Evolutionary conservation across 1,139 yeast species (phyloP).

Genomic region (Magnusiomyces paraingens): DNA sequence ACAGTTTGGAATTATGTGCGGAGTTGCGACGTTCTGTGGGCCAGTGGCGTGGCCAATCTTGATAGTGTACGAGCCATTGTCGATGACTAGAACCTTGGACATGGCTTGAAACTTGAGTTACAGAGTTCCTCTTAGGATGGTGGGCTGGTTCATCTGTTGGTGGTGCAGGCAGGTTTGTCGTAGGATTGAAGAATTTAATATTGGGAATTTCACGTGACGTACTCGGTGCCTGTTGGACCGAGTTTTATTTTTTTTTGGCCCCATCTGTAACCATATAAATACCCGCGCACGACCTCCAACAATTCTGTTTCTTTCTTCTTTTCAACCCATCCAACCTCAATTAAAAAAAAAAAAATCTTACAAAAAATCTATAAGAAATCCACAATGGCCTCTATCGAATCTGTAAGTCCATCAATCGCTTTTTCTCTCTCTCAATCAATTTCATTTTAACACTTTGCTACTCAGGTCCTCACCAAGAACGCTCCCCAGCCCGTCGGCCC

Average conservation of each 20-base stretch:
- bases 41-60: constrained; percentile 59
- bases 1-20: constrained; percentile 58
- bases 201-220: neutral
- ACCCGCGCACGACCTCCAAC: no score
- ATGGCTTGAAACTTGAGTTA: constrained; percentile 3
- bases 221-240: no score
- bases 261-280: no score
- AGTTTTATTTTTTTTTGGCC: no score
- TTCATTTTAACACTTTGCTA: neutral
- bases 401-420: constrained; percentile 11
- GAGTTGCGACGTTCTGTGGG: constrained; percentile 29
- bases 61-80: constrained; percentile 81
- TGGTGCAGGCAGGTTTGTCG: no score
- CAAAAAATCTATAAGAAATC: neutral
- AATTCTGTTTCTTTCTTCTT: no score
- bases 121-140: neutral
- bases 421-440: neutral
- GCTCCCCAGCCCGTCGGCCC: constrained; percentile 97
- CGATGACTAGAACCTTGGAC: constrained; percentile 45
- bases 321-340: neutral
- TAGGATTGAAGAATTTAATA: no score
- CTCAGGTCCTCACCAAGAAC: constrained; percentile 43
- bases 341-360: constrained; percentile 3
- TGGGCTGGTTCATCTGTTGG: no score
- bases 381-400: constrained; percentile 12